These are phyloP conservation scores for Stereum hirsutum DNA, from an alignment of 1,284 basidiomycete species.

Conservation along the genomic window DNA sequence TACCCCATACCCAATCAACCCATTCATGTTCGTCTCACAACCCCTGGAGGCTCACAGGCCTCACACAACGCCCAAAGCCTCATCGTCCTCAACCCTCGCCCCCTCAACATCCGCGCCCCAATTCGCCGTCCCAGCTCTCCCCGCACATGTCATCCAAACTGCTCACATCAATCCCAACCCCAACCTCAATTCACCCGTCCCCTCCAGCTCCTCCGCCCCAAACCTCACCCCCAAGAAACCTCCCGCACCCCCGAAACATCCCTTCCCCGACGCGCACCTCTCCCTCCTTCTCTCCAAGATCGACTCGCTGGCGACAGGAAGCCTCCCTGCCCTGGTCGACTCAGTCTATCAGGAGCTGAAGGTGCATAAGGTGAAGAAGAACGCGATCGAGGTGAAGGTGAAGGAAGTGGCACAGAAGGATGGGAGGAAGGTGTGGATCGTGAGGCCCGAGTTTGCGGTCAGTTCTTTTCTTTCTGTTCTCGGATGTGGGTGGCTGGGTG, in stretches of 20 bases:
- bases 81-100: conserved; percentile 9
- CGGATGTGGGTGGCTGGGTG: too few species aligned
- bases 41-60: conserved; percentile 25
- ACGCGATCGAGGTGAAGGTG: conserved; percentile 71
- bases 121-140: conserved; percentile 31
- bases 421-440: conserved; percentile 10
- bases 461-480: too few species aligned
- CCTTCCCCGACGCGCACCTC: conserved; percentile 60
- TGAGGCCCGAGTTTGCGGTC: conserved; percentile 5
- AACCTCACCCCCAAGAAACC: conserved; percentile 23
- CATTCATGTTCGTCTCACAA: conserved; percentile 63
- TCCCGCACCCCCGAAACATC: conserved; percentile 35
- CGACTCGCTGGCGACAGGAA: conserved; percentile 49
- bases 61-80: conserved; percentile 16
- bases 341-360: conserved; percentile 61
- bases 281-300: conserved; percentile 34
- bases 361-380: conserved; percentile 65
- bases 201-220: conserved; percentile 10
- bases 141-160: conserved; percentile 16
- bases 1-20: conserved; percentile 63
- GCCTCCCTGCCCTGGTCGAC: conserved; percentile 59
- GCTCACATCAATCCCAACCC: background rate
- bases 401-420: conserved; percentile 64
- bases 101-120: conserved; percentile 4
- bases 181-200: conserved; percentile 6